phyloP scores from a whole-genome alignment of 2,329 filamentous ascomycete genomes.

The Fusarium sp. region DNA sequence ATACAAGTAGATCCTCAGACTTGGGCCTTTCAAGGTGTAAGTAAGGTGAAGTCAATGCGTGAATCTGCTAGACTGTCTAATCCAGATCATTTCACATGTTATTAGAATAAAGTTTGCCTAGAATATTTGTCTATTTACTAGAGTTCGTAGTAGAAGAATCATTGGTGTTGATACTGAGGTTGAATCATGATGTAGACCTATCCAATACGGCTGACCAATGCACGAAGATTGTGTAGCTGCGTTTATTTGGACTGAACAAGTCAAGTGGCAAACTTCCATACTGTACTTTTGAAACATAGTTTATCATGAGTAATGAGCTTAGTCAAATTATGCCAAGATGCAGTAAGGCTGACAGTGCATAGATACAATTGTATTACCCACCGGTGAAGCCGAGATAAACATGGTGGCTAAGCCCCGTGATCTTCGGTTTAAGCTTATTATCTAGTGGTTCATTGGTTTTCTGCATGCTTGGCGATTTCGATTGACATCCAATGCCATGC shows the following conservation, averaged over 20 bases:
- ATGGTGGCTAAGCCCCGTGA: neutral
- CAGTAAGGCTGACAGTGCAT: slow-evolving; percentile 5
- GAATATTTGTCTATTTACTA: neutral
- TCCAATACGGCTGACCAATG: slow-evolving; percentile 11
- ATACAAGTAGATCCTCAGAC: no score
- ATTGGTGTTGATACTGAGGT: neutral
- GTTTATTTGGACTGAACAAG: neutral
- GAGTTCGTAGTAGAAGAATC: neutral
- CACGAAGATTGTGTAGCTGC: neutral
- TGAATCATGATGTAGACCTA: neutral
- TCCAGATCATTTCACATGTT: neutral
- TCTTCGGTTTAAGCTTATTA: neutral
- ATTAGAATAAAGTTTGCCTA: neutral
- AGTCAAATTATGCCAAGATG: slow-evolving; percentile 1
- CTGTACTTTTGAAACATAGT: neutral
- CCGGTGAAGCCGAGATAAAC: slow-evolving; percentile 24
- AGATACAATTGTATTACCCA: neutral
- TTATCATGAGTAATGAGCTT: neutral
- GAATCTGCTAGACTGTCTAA: no score
- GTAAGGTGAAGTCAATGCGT: no score
- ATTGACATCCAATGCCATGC: neutral
- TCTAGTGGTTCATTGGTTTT: slow-evolving; percentile 3
- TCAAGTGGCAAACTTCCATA: neutral
- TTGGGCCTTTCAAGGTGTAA: no score
- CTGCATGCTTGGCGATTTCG: neutral